Evolutionary conservation across 345 rosid species (phyloP), one percentile per base, ranked within the genome.

Genomic region (Populus alba): DNA sequence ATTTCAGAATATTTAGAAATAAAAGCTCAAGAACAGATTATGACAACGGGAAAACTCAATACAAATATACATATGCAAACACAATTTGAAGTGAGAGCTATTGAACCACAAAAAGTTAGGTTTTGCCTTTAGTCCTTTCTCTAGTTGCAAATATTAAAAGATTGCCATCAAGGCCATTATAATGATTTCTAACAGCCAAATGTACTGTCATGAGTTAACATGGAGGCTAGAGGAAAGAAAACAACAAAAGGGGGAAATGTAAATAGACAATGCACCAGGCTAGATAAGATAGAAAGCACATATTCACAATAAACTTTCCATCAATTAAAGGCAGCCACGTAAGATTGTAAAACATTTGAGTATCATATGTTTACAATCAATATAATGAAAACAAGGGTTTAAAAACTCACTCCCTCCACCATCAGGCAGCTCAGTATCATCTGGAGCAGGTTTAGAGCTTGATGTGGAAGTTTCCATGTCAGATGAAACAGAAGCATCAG

Each of bases 331-430:
- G 59, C 23, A 20, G 59, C 59, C n/a, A 53, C 8, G 23, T 53
- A 53, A 53, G 59, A 53, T 53, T 53, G 55, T 22, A 20, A 53
- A 53, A 20, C 10, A 53, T 7, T 5, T 20, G 23, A 53, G 10
- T n/a, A 53, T 53, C 22, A 53, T 20, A 53, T 53, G 59, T 3
- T 53, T 53, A 53, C 2, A 74, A 62, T 69, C 80, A 43, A 41
- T 51, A 61, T 37, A 45, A 49, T 38, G 13, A 81, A 18, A 72
- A 75, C 7, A 10, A 47, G 41, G 76, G 43, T 39, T 76, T 45
- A 39, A 73, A 74, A 71, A 90, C 97, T 91, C 53, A 97, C 99
- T 90, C 70, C 97, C 99, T 91, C 92, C 97, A 81, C 99, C 97
- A 73, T 92, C 97, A 8, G 94, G 86, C 74, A 92, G 88, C 70